Evolutionary conservation across 2,329 filamentous ascomycete genomes (phyloP).

Genomic region (Aspergillus calidoustus): DNA sequence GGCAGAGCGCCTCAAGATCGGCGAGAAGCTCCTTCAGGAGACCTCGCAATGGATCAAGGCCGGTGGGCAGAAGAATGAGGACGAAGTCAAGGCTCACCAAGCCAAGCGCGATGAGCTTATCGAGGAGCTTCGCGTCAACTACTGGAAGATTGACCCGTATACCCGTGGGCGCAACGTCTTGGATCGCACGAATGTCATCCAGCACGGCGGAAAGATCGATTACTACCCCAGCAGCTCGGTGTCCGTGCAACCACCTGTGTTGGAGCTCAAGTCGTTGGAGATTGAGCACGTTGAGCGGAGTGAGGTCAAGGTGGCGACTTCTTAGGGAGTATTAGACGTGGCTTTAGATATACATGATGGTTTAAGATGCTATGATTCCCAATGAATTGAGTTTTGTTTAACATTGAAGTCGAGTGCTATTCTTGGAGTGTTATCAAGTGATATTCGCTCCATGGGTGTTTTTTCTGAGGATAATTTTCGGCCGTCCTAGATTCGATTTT

Average conservation of each 20-base stretch:
- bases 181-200: conserved; percentile 76
- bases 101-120: conserved; percentile 66
- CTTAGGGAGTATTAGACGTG: not conserved
- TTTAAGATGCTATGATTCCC: conserved; percentile 18
- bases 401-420: too few species aligned
- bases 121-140: conserved; percentile 69
- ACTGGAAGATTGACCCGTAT: conserved; percentile 90
- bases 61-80: conserved; percentile 46
- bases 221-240: conserved; percentile 63
- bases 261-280: conserved; percentile 20
- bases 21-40: conserved; percentile 72
- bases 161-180: conserved; percentile 77
- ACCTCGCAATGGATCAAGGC: conserved; percentile 74
- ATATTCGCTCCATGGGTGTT: too few species aligned
- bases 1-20: conserved; percentile 65
- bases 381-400: conserved; percentile 8
- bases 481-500: too few species aligned
- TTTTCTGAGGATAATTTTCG: too few species aligned
- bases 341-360: conserved; percentile 5
- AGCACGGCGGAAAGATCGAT: conserved; percentile 66
- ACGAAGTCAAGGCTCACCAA: conserved; percentile 55
- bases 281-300: conserved; percentile 26
- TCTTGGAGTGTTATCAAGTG: too few species aligned
- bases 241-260: not conserved
- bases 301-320: conserved; percentile 19